These are phyloP conservation scores for Phellinidium pouzarii DNA, from an alignment of 1,284 basidiomycete genomes.

Conservation along the genomic window DNA sequence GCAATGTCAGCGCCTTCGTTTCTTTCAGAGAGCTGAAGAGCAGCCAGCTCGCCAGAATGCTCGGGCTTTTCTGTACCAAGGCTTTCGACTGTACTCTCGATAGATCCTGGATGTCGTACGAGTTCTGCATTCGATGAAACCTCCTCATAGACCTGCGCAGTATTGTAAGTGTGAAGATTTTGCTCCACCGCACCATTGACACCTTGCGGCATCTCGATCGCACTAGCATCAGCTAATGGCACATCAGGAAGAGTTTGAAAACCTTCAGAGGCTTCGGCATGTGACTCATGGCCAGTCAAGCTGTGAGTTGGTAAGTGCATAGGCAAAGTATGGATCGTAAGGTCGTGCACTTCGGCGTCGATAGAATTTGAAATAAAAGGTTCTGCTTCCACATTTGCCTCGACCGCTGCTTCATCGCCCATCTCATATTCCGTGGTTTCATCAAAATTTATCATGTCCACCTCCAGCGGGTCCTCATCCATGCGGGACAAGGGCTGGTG, in stretches of 20 bases:
- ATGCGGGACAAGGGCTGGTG: constrained; percentile 14
- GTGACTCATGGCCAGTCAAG: background rate
- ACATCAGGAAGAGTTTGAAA: background rate
- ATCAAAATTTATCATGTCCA: constrained; percentile 63
- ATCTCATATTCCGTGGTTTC: constrained; percentile 66
- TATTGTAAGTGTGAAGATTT: background rate
- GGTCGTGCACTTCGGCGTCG: constrained; percentile 61
- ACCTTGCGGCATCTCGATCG: background rate
- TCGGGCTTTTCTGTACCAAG: background rate
- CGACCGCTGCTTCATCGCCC: constrained; percentile 43
- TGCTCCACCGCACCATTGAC: background rate
- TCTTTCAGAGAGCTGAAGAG: background rate
- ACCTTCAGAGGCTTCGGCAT: constrained; percentile 37
- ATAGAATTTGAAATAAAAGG: constrained; percentile 29
- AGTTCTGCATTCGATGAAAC: background rate
- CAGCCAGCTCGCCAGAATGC: background rate
- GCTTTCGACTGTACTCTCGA: background rate
- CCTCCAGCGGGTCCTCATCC: constrained; percentile 38
- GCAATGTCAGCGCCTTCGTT: background rate
- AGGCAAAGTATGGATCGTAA: constrained; percentile 33
- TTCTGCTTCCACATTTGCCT: constrained; percentile 23
- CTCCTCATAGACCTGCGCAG: background rate
- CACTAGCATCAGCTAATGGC: background rate
- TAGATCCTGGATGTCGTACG: background rate
- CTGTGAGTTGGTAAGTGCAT: constrained; percentile 12